These are phyloP conservation scores for Diaporthe australafricana DNA, from an alignment of 2,329 filamentous ascomycete genomes.

Conservation along the genomic window DNA sequence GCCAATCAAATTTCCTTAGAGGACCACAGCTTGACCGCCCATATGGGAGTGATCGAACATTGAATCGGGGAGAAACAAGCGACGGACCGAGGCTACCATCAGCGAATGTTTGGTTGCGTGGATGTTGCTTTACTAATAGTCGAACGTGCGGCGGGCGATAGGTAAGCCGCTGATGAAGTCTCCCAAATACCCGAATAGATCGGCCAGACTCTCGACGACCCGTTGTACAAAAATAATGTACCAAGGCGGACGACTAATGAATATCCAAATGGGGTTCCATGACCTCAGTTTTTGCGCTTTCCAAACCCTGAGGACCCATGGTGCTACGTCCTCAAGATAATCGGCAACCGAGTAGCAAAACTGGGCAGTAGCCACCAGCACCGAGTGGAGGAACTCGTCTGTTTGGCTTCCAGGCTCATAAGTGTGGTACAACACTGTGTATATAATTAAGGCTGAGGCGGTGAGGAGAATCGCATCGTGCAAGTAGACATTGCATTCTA, in stretches of 20 bases:
- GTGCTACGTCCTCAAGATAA: neutral
- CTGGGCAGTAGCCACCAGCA: neutral
- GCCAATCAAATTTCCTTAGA: too few relatives aligned
- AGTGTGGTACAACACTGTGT: too few relatives aligned
- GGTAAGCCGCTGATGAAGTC: too few relatives aligned
- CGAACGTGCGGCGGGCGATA: neutral
- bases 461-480: neutral
- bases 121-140: neutral
- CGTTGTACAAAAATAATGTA: too few relatives aligned
- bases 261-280: neutral
- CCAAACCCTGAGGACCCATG: neutral
- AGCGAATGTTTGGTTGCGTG: too few relatives aligned
- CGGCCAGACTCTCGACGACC: too few relatives aligned
- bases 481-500: too few relatives aligned
- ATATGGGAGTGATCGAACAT: neutral
- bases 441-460: neutral
- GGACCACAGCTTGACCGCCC: neutral
- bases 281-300: accelerated
- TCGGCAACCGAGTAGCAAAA: neutral
- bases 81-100: too few relatives aligned
- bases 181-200: too few relatives aligned
- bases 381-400: neutral
- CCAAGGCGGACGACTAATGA: too few relatives aligned
- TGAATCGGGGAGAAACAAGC: neutral
- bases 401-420: neutral